These are phyloP conservation scores for Phytophthora melonis DNA, from an alignment of 352 stramenopile genomes.

Conservation along the genomic window DNA sequence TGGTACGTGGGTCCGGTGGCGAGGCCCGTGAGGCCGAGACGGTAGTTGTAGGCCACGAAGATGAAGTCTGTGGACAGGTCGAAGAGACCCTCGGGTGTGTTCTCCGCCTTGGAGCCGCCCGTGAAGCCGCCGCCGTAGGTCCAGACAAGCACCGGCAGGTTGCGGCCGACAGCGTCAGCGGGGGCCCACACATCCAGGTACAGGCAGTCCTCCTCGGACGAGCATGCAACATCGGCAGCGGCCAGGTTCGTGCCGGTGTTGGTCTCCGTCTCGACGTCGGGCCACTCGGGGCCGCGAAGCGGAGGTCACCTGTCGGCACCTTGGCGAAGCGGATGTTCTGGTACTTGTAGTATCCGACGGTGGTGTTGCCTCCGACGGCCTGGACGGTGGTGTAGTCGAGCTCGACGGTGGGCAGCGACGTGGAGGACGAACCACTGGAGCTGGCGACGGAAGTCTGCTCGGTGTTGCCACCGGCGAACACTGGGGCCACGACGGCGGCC, in stretches of 20 bases:
- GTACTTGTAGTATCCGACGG: slow-evolving; percentile 45
- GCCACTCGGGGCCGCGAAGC: slow-evolving; percentile 36
- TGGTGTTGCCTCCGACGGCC: slow-evolving; percentile 33
- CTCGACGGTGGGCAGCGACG: slow-evolving; percentile 22
- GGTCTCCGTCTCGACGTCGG: slow-evolving; percentile 27
- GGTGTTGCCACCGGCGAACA: slow-evolving; percentile 15
- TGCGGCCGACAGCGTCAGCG: slow-evolving; percentile 23
- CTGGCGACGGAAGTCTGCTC: slow-evolving; percentile 4
- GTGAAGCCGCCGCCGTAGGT: slow-evolving; percentile 40
- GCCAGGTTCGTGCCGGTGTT: slow-evolving; percentile 39
- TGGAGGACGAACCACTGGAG: slow-evolving; percentile 7
- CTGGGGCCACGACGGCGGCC: slow-evolving; percentile 1
- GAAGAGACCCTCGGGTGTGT: slow-evolving; percentile 35
- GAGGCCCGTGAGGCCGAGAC: slow-evolving; percentile 34
- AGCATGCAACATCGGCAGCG: slow-evolving; percentile 28
- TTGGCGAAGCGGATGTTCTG: slow-evolving; percentile 46
- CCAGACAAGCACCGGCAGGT: slow-evolving; percentile 46
- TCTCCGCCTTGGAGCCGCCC: slow-evolving; percentile 27
- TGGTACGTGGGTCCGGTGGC: slow-evolving; percentile 36
- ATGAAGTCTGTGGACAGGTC: slow-evolving; percentile 40
- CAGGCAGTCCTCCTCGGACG: slow-evolving; percentile 38
- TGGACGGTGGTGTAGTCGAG: slow-evolving; percentile 41
- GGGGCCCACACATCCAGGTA: slow-evolving; percentile 47
- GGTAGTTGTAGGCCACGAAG: slow-evolving; percentile 53
- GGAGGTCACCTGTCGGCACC: slow-evolving; percentile 34